Evolutionary conservation across 2,329 filamentous ascomycete genomes (phyloP).

Genomic region (Mycosphaerella sp.): DNA sequence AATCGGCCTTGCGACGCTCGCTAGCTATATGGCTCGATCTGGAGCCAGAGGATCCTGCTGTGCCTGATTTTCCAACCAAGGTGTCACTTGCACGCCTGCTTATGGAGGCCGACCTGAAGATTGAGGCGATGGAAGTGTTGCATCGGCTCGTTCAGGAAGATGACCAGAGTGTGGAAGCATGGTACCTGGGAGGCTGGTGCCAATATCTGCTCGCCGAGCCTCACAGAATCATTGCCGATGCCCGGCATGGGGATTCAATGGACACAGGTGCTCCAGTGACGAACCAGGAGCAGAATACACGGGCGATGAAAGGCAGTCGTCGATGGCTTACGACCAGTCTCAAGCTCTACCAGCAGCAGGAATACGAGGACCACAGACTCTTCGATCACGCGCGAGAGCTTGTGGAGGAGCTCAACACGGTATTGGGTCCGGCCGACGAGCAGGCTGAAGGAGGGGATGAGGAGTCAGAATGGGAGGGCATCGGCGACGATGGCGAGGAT

Average conservation of each 20-base stretch:
- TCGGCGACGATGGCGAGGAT: slow-evolving; percentile 33
- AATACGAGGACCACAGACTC: slow-evolving; percentile 79
- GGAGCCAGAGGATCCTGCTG: slow-evolving; percentile 60
- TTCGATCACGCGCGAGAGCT: slow-evolving; percentile 70
- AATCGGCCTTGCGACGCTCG: slow-evolving; percentile 69
- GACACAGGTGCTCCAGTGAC: slow-evolving; percentile 35
- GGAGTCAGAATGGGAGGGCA: slow-evolving; percentile 33
- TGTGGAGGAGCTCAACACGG: slow-evolving; percentile 44
- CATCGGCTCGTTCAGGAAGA: slow-evolving; percentile 81
- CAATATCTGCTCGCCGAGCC: slow-evolving; percentile 72
- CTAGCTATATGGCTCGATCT: slow-evolving; percentile 78
- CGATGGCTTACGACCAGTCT: slow-evolving; percentile 79
- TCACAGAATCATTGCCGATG: slow-evolving; percentile 38
- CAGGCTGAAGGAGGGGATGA: slow-evolving; percentile 41
- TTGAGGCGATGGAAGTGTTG: slow-evolving; percentile 76
- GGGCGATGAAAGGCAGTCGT: slow-evolving; percentile 64
- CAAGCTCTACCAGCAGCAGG: slow-evolving; percentile 67
- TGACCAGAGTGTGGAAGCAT: slow-evolving; percentile 88
- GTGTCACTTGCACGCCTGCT: slow-evolving; percentile 78
- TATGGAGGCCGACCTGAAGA: slow-evolving; percentile 83
- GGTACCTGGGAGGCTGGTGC: slow-evolving; percentile 96
- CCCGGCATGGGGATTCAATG: slow-evolving; percentile 19
- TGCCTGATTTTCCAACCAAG: slow-evolving; percentile 80
- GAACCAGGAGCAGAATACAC: slow-evolving; percentile 38
- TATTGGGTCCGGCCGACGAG: slow-evolving; percentile 41